Base-by-base conservation (phyloP, 2,329 filamentous ascomycete species). In the Gremmenia infestans region DNA sequence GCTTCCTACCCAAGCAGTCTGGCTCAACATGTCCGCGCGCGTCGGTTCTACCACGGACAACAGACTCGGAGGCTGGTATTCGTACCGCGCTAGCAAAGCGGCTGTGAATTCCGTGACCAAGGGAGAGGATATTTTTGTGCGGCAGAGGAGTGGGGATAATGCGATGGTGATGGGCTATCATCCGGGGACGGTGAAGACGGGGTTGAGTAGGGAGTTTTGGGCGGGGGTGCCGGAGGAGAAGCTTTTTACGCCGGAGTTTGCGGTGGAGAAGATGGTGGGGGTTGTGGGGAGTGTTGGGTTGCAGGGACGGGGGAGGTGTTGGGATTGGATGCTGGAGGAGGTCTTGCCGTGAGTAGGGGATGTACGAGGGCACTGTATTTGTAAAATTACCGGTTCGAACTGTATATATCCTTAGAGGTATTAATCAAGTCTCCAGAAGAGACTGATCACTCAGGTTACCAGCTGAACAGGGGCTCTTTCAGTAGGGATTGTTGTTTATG, bases 181-280 rank as follows among this genome's bases (percentile, higher is more conserved):
- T 71, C 90, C 90, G 1, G 89, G 90, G 2, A 94, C 89, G 1
- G 89, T 94, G 49, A 85, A 80, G 74, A 94, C 89, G 50, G 85
- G 80, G 9, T 73, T 95, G 59, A 90, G 85, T 60, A 79, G 76
- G 65, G 83, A 84, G 45, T 94, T 89, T 67, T 93, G 88, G 89
- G 75, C 67, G 0, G 81, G 77, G 42, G 83, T 87, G 43, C 76
- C 76, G 47, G 76, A 80, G 62, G 76, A 67, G 1, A 84, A 86
- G 70, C 72, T 94, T 62, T 85, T 93, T 63, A 81, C 78, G 57
- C 77, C 83, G 1, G 83, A 86, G 58, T 85, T 80, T 66, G 83
- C 87, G 19, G 88, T 82, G 0, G 81, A 82, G 73, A 80, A 77
- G 68, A 72, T 94, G 72, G 69, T 86, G 25, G 74, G 79, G 36